A percentile compares a stretch with the other conserved stretches of the same genome.
phyloP scores from a whole-genome alignment of 345 rosid species.

The Eucalyptus pauciflora region DNA sequence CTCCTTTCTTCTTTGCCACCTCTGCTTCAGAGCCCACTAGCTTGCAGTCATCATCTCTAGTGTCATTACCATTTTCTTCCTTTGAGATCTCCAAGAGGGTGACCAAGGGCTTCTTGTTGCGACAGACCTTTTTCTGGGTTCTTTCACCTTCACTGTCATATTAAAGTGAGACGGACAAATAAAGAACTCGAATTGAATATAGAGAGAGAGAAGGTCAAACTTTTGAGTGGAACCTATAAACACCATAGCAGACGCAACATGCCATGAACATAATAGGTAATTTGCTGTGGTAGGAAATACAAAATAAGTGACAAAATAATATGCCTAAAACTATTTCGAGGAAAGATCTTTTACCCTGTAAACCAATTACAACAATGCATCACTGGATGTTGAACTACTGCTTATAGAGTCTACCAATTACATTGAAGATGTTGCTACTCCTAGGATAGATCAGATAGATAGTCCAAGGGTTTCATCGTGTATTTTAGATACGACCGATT shows the following conservation, averaged over 20 bases:
- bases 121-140: slow-evolving; percentile 17
- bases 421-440: background rate
- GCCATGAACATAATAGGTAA: background rate
- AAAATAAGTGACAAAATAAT: background rate
- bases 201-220: background rate
- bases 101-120: slow-evolving; percentile 22
- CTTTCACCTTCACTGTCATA: slow-evolving; percentile 13
- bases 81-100: slow-evolving; percentile 19
- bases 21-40: background rate
- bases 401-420: background rate
- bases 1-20: slow-evolving; percentile 16
- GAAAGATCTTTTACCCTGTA: background rate
- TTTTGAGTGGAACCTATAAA: background rate
- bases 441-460: background rate
- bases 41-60: slow-evolving; percentile 22
- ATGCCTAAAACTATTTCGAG: background rate
- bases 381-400: background rate
- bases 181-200: background rate
- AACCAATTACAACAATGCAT: background rate
- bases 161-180: background rate
- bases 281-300: background rate
- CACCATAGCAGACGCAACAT: background rate
- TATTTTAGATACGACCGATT: background rate
- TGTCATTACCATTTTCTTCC: slow-evolving; percentile 3
- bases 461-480: background rate